Percentiles rank a stretch among this genome's conserved stretches.
Conservation (phyloP, 1,284 basidiomycete genomes). For the Microstroma glucosiphilum region DNA sequence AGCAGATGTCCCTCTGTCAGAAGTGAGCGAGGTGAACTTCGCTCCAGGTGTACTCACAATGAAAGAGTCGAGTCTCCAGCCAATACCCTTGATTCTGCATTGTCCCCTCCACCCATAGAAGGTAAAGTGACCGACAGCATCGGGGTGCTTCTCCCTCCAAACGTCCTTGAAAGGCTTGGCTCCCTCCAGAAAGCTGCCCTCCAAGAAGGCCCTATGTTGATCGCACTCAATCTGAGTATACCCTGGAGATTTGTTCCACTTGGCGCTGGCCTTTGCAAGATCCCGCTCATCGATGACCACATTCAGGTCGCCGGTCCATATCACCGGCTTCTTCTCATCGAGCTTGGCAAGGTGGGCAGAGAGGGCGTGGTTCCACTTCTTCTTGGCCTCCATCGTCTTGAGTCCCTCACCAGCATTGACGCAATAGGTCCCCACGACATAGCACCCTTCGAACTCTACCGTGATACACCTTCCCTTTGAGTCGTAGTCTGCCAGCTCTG, state of each 20-base stretch:
- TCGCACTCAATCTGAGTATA: constrained; percentile 59
- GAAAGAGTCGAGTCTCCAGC: constrained; percentile 77
- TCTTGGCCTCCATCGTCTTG: constrained; percentile 54
- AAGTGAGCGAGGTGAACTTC: too few species aligned
- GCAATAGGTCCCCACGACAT: constrained; percentile 74
- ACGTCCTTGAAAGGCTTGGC: constrained; percentile 64
- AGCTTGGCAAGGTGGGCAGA: constrained; percentile 65
- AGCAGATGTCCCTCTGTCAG: neutral
- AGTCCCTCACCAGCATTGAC: constrained; percentile 75
- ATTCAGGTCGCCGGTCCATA: constrained; percentile 85
- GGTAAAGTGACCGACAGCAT: constrained; percentile 60
- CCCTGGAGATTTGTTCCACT: constrained; percentile 53
- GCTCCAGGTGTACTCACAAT: constrained; percentile 43
- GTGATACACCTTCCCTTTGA: constrained; percentile 56
- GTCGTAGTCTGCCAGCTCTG: constrained; percentile 44
- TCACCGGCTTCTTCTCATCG: constrained; percentile 71
- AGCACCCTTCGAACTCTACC: constrained; percentile 68
- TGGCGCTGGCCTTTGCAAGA: constrained; percentile 51
- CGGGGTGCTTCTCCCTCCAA: constrained; percentile 70
- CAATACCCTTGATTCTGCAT: constrained; percentile 70
- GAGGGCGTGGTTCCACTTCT: constrained; percentile 37
- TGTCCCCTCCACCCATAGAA: constrained; percentile 81
- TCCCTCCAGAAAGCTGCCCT: constrained; percentile 25
- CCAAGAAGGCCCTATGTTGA: constrained; percentile 48
- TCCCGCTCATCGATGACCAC: constrained; percentile 59